These are phyloP conservation scores for Tetrastigma voinierianum DNA, from an alignment of 164 flowering plant genomes.

Conservation along the genomic window DNA sequence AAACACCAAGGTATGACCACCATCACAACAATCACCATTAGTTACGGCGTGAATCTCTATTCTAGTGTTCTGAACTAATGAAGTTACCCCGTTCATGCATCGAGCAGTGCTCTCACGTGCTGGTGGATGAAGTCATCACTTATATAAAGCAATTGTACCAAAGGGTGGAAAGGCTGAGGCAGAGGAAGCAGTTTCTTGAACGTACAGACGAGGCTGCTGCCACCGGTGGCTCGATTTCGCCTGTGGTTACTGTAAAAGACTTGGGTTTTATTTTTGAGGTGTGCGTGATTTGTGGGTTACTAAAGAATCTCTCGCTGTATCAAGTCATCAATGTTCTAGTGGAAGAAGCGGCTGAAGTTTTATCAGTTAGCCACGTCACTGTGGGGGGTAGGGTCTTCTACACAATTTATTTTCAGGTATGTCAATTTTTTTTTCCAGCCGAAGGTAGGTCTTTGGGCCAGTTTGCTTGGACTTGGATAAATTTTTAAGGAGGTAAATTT, in stretches of 20 bases:
- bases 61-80: no score
- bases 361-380: neutral
- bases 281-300: neutral
- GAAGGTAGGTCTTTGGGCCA: no score
- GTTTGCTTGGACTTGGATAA: no score
- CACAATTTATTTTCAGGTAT: constrained; percentile 7
- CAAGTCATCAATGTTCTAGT: constrained; percentile 10
- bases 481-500: no score
- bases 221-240: neutral
- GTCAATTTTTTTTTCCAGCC: no score
- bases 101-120: neutral
- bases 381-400: constrained; percentile 2
- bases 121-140: neutral
- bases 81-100: neutral
- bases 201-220: neutral
- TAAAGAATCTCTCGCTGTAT: constrained; percentile 3
- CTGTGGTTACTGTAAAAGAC: neutral
- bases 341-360: constrained; percentile 14
- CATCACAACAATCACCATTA: no score
- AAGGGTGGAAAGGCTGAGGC: neutral
- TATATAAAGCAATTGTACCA: neutral
- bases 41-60: neutral
- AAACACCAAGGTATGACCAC: no score
- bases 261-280: neutral
- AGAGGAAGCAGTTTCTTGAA: neutral